These are phyloP conservation scores for Neophaeococcomyces mojaviensis DNA, from an alignment of 2,329 filamentous ascomycete genomes.

Conservation along the genomic window DNA sequence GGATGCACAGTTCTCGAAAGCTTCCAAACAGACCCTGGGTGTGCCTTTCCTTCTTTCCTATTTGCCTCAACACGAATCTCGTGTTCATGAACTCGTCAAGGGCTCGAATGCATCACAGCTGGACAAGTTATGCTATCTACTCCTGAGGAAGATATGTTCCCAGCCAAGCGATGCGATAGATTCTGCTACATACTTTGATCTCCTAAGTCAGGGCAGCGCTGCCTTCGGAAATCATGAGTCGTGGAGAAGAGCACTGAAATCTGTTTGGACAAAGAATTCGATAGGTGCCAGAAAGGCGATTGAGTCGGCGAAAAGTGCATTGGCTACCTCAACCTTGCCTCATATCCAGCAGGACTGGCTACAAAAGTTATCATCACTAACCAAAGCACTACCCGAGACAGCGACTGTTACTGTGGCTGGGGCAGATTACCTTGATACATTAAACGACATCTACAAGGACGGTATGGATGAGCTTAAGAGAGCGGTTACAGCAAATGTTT, in stretches of 20 bases:
- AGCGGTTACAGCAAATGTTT: conserved; percentile 63
- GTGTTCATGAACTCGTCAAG: conserved; percentile 2
- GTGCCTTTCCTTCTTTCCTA: conserved; percentile 18
- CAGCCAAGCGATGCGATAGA: conserved; percentile 9
- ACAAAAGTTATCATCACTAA: conserved; percentile 33
- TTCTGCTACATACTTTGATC: conserved; percentile 10
- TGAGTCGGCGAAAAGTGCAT: conserved; percentile 11
- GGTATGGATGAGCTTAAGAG: conserved; percentile 51
- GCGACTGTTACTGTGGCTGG: conserved; percentile 66
- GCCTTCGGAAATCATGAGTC: conserved; percentile 12
- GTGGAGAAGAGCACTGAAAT: conserved; percentile 14
- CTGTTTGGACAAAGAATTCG: conserved; percentile 14
- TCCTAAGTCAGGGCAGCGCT: conserved; percentile 14
- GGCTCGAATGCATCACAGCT: conserved; percentile 36
- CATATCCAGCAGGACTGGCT: conserved; percentile 23
- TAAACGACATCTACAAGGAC: conserved; percentile 30
- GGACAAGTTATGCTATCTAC: conserved; percentile 56
- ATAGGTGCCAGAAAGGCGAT: conserved; percentile 12
- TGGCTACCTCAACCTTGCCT: conserved; percentile 11
- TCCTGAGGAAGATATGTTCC: conserved; percentile 51
- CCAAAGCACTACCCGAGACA: conserved; percentile 34
- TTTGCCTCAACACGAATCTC: neutral
- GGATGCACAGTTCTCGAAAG: conserved; percentile 45
- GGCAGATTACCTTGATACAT: conserved; percentile 76
- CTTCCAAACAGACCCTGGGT: conserved; percentile 11